Evolutionary conservation across 768 basidiomycete species (phyloP).

Genomic region (Termitomyces sp.): DNA sequence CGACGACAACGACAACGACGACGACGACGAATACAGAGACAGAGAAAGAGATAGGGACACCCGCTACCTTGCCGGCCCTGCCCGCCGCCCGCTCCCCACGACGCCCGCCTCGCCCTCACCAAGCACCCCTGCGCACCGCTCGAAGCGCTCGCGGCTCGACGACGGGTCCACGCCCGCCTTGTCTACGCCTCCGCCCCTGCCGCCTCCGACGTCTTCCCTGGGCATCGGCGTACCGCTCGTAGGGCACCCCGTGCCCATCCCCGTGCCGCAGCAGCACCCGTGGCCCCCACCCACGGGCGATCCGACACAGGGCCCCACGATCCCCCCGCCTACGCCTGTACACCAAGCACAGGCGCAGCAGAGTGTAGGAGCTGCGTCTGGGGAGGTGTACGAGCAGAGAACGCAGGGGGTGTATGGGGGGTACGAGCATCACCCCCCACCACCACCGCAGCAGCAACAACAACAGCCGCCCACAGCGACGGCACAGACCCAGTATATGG

Average conservation of each 20-base stretch:
- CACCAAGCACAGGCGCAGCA: not conserved
- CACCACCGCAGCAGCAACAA: not conserved
- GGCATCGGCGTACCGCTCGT: slow-evolving; percentile 17
- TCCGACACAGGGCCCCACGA: slow-evolving; percentile 25
- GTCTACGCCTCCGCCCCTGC: not conserved
- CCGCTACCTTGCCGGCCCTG: not conserved
- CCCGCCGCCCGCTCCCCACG: slow-evolving; percentile 19
- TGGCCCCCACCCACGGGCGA: slow-evolving; percentile 31
- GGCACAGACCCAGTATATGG: not conserved
- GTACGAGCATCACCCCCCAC: not conserved
- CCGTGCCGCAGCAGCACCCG: slow-evolving; percentile 23
- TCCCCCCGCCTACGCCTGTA: slow-evolving; percentile 19
- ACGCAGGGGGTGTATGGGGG: not conserved
- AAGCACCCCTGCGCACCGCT: not conserved
- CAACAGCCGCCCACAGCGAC: too few species aligned
- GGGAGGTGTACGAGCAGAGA: slow-evolving; percentile 11
- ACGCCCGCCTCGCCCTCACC: not conserved
- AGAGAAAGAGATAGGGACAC: not conserved
- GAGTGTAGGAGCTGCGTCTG: too few species aligned
- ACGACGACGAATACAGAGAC: not conserved
- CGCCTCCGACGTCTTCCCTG: not conserved
- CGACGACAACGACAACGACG: slow-evolving; percentile 26
- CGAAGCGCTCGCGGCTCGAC: not conserved
- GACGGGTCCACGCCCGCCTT: not conserved
- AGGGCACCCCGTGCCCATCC: slow-evolving; percentile 5